Percentiles rank a stretch among this genome's conserved stretches.
These are phyloP conservation scores for Barnettozyma salicaria DNA, from an alignment of 805 yeast species.

Conservation along the genomic window DNA sequence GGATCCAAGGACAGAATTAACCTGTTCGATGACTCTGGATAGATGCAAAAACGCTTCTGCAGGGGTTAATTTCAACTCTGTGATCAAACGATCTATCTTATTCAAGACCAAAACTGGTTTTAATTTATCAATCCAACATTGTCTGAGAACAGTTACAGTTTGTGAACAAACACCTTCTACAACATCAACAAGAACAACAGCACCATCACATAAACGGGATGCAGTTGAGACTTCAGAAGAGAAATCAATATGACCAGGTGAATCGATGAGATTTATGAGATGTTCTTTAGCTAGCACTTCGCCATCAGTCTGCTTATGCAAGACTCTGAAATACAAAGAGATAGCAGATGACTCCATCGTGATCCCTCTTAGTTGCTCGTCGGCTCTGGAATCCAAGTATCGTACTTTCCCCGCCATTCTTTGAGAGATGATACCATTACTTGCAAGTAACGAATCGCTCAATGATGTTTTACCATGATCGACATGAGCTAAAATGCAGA, in stretches of 20 bases:
- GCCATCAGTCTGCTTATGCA: conserved; percentile 38
- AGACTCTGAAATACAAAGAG: conserved; percentile 79
- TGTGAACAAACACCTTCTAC: conserved; percentile 99
- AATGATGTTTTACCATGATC: conserved; percentile 98
- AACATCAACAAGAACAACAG: conserved; percentile 89
- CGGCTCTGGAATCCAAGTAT: conserved; percentile 88
- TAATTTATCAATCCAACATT: conserved; percentile 90
- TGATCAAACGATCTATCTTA: conserved; percentile 80
- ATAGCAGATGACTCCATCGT: conserved; percentile 98
- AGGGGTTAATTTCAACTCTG: conserved; percentile 78
- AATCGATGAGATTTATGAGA: conserved; percentile 86
- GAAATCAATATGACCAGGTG: conserved; percentile 99
- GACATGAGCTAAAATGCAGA: conserved; percentile 95
- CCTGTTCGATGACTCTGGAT: conserved; percentile 78
- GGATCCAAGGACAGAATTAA: conserved; percentile 89
- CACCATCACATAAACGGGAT: conserved; percentile 94
- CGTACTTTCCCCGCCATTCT: conserved; percentile 93
- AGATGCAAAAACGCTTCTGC: conserved; percentile 81
- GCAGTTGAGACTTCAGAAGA: conserved; percentile 95
- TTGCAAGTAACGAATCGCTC: conserved; percentile 86
- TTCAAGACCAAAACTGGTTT: conserved; percentile 85
- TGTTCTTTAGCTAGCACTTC: conserved; percentile 58
- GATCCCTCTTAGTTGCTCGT: conserved; percentile 92
- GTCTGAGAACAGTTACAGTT: conserved; percentile 89
- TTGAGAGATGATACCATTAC: conserved; percentile 94